Evolutionary conservation across 129 eudicot species (phyloP), one percentile per base, ranked within the genome.

Genomic region (Glebionis coronaria): DNA sequence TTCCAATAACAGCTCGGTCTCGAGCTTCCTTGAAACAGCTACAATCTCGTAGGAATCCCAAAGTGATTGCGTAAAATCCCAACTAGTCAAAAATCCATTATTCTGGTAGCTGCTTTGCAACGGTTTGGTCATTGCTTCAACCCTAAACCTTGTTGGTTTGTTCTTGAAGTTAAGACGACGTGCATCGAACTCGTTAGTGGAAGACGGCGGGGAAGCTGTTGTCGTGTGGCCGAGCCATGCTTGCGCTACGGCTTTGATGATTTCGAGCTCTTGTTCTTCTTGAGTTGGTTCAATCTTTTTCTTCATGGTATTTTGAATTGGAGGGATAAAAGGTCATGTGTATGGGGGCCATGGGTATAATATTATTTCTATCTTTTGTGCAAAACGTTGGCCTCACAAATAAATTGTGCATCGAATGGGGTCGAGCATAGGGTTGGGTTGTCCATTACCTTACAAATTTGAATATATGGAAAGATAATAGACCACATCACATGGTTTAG

Each of bases 191-290:
- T 88, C 96, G 0, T 68, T 76, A 19, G 85, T 45, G 59, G 71
- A 55, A 11, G 79, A 56, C 56, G 86, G 44, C 0, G 67, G 67
- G 0, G 84, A 65, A n/a, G 71, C 60, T 69, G 71, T 35, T 68
- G 78, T 56, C 45, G 82, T 69, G 63, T 80, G 91, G 52, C 91
- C 80, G 31, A 77, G 88, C 95, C 95, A 88, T 23, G 91, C 95
- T 65, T 88, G 95, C 15, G 95, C 95, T 44, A 82, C 95, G 0
- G 91, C 88, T 78, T 88, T 88, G 86, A 80, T 65, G 88, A 88
- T 75, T 68, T 88, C 91, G 31, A 72, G 79, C 1, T 83, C 86
- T 49, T 78, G 80, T 12, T 79, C 42, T 10, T 77, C 72, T 69
- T 76, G 56, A 18, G 56, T 25, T 63, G 71, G 76, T 56, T 68